These are phyloP conservation scores for Sungouiozyma ichnusensis DNA, from an alignment of 805 yeast genomes.

Conservation along the genomic window DNA sequence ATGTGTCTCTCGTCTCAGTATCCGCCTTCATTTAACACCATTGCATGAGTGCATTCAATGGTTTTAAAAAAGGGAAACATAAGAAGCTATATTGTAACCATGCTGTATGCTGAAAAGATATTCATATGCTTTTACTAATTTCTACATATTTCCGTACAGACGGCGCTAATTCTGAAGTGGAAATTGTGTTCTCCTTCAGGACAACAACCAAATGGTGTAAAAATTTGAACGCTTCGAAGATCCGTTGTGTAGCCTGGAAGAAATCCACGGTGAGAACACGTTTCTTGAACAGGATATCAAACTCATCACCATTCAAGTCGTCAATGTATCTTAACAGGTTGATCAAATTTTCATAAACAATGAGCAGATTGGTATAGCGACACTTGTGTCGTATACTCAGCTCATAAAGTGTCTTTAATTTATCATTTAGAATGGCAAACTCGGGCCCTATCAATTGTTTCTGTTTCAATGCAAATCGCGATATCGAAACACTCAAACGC, in stretches of 20 bases:
- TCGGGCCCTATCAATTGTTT: not conserved
- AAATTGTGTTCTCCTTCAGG: too few relatives aligned
- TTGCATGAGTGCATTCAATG: constrained; percentile 24
- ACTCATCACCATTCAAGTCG: not conserved
- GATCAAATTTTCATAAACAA: not conserved
- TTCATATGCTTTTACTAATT: not conserved
- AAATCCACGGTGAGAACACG: not conserved
- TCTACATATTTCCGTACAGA: not conserved
- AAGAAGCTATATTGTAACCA: too few relatives aligned
- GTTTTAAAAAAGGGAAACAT: constrained; percentile 1
- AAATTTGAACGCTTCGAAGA: not conserved
- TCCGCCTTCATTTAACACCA: constrained; percentile 10
- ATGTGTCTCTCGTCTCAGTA: constrained; percentile 21
- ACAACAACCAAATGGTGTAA: not conserved
- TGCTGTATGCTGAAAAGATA: not conserved
- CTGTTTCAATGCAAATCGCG: not conserved
- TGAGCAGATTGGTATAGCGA: not conserved
- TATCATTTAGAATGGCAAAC: not conserved
- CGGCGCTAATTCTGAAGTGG: too few relatives aligned
- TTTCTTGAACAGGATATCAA: not conserved
- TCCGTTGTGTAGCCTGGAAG: not conserved
- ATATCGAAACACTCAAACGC: not conserved
- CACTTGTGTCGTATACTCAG: not conserved
- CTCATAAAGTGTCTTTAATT: not conserved
- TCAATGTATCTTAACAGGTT: constrained; percentile 1